Percentiles rank a stretch among this genome's conserved stretches.
Conservation (phyloP, 2,329 filamentous ascomycete species). For the Monosporascus sp. region DNA sequence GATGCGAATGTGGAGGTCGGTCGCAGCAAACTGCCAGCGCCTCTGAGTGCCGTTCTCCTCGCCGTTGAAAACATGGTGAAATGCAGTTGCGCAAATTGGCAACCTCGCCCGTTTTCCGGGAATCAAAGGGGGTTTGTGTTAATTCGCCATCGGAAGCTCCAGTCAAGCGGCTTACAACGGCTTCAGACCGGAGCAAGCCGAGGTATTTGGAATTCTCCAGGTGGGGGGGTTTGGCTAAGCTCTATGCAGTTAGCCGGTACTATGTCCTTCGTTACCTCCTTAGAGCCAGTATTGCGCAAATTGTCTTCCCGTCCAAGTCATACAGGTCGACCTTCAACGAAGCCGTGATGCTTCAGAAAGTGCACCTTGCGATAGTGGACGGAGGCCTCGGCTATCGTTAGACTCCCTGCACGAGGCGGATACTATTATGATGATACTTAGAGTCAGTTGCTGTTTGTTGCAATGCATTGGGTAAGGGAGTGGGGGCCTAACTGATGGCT, state of each 20-base stretch:
- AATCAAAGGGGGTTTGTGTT: background rate
- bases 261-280: background rate
- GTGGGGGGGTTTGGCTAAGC: background rate
- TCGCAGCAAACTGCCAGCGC: constrained; percentile 17
- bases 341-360: too few relatives aligned
- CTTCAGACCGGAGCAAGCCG: background rate
- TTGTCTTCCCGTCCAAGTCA: too few relatives aligned
- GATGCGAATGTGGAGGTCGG: constrained; percentile 23
- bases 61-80: constrained; percentile 23
- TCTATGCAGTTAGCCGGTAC: background rate
- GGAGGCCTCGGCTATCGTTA: too few relatives aligned
- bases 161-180: background rate
- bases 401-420: too few relatives aligned
- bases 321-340: too few relatives aligned
- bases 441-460: too few relatives aligned
- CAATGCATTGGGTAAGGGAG: too few relatives aligned
- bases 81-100: background rate
- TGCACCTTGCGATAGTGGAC: too few relatives aligned
- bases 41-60: constrained; percentile 20
- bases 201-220: background rate
- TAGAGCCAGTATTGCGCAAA: too few relatives aligned
- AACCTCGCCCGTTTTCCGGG: background rate
- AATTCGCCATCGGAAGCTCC: background rate
- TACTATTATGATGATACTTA: too few relatives aligned
- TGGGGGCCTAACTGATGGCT: too few relatives aligned